These are phyloP conservation scores for Aegilops umbellulata DNA, from an alignment of 176 grass and related monocot species.

Conservation along the genomic window DNA sequence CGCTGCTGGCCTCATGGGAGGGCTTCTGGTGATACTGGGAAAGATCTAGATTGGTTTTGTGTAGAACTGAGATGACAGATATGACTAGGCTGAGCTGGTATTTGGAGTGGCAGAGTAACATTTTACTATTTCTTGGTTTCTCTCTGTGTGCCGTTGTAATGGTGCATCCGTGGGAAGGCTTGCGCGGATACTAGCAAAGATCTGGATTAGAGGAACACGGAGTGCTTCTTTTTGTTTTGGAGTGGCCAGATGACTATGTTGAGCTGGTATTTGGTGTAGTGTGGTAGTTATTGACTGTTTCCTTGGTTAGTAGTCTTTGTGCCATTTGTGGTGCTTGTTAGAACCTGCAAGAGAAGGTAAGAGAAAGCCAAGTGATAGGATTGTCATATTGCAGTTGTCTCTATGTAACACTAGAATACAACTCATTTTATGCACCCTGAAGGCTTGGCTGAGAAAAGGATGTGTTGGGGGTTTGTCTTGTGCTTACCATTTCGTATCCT, in stretches of 20 bases:
- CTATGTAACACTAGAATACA: background rate
- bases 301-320: background rate
- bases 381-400: background rate
- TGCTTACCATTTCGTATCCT: background rate
- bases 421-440: background rate
- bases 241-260: background rate
- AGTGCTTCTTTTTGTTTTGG: background rate
- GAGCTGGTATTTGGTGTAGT: background rate
- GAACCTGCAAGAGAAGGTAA: constrained; percentile 3
- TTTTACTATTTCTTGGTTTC: background rate
- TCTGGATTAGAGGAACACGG: background rate
- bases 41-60: background rate
- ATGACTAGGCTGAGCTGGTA: background rate
- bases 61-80: constrained; percentile 1
- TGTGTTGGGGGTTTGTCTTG: background rate
- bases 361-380: background rate
- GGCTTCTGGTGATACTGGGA: constrained; percentile 5
- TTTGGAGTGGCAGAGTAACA: background rate
- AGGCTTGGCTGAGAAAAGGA: background rate
- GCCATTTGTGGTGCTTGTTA: background rate
- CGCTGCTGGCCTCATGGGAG: background rate
- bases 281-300: background rate
- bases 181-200: background rate
- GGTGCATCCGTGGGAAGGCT: background rate
- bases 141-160: background rate